A percentile compares a stretch with the other conserved stretches of the same genome.
These are phyloP conservation scores for Phytophthora litchii DNA, from an alignment of 352 stramenopile genomes.

Conservation along the genomic window DNA sequence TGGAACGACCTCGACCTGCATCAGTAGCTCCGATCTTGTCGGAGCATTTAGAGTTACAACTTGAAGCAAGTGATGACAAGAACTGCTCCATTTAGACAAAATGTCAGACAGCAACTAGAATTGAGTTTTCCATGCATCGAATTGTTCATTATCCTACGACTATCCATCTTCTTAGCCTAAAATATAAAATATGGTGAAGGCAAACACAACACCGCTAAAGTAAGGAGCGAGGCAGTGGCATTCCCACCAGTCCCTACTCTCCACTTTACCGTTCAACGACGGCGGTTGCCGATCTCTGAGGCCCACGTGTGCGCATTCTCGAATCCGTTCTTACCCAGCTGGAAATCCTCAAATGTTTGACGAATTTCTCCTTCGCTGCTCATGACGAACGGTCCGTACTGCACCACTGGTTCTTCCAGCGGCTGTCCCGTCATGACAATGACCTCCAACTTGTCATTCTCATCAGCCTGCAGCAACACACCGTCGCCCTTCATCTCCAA, in stretches of 20 bases:
- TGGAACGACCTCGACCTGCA: conserved; percentile 20
- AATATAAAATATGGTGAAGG: neutral
- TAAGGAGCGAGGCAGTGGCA: neutral
- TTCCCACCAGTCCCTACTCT: neutral
- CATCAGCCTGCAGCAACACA: conserved; percentile 38
- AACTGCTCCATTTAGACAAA: conserved; percentile 29
- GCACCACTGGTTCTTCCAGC: conserved; percentile 63
- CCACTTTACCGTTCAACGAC: conserved; percentile 5
- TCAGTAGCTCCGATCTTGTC: conserved; percentile 27
- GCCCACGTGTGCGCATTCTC: conserved; percentile 60
- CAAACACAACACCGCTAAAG: neutral
- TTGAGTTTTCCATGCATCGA: conserved; percentile 3
- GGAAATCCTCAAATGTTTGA: conserved; percentile 55
- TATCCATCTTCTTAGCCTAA: conserved; percentile 2
- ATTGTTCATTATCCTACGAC: neutral
- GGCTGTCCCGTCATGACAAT: conserved; percentile 62
- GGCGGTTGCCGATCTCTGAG: conserved; percentile 55
- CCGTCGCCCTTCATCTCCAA: conserved; percentile 60
- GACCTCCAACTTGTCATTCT: conserved; percentile 47
- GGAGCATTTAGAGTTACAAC: conserved; percentile 34
- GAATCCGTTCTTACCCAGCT: conserved; percentile 65
- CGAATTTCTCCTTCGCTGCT: conserved; percentile 56
- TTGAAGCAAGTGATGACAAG: conserved; percentile 24
- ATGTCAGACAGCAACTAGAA: neutral
- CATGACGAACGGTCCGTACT: conserved; percentile 85